phyloP scores from a whole-genome alignment of 139 green algal genomes.

The Penium margaritaceum region DNA sequence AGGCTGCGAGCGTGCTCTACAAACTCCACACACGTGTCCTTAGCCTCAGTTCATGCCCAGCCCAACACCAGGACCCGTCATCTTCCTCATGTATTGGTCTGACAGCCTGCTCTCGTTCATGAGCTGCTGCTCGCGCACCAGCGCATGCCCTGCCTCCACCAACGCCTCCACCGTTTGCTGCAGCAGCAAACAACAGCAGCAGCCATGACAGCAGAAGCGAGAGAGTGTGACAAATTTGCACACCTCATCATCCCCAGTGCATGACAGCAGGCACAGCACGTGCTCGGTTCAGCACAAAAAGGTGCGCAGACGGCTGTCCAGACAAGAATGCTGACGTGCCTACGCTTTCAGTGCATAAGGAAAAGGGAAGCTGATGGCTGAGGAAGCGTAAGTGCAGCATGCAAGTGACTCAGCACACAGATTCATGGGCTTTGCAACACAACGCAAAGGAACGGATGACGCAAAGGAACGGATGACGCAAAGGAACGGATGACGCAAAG shows the following conservation, averaged over 20 bases:
- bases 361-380: background rate
- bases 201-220: background rate
- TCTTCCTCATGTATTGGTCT: conserved; percentile 39
- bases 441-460: too few relatives aligned
- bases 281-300: background rate
- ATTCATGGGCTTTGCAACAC: too few relatives aligned
- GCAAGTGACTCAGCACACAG: too few relatives aligned
- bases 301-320: too few relatives aligned
- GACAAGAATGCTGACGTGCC: too few relatives aligned
- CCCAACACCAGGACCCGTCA: conserved; percentile 15
- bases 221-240: background rate
- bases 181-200: background rate
- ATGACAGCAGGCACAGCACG: background rate
- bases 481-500: too few relatives aligned
- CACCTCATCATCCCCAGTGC: background rate
- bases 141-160: conserved; percentile 1
- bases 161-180: conserved; percentile 34
- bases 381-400: too few relatives aligned
- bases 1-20: too few relatives aligned
- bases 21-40: too few relatives aligned
- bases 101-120: conserved; percentile 23
- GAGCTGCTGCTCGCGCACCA: conserved; percentile 21
- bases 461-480: too few relatives aligned
- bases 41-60: conserved; percentile 6
- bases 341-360: too few relatives aligned